Conservation (phyloP, 2,329 filamentous ascomycete species). For the Furcasterigmium furcatum region DNA sequence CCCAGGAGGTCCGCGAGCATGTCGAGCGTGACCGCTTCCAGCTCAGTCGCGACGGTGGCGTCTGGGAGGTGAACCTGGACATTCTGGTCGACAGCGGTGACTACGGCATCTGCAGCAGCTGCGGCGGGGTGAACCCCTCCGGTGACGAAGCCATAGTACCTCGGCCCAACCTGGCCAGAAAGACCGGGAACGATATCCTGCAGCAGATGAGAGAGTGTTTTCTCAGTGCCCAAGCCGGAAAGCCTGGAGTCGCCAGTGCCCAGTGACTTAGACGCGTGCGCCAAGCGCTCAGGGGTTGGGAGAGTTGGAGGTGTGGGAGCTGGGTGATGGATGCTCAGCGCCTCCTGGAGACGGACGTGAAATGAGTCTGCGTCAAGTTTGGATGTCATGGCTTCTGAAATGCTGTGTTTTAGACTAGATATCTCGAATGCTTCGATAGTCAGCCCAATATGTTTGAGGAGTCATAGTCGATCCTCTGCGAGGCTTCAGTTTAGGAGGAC, state of each 20-base stretch:
- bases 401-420: background rate
- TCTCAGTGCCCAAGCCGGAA: conserved; percentile 20
- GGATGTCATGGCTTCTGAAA: background rate
- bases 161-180: conserved; percentile 61
- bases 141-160: conserved; percentile 88
- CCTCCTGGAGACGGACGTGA: conserved; percentile 8
- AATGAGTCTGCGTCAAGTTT: background rate
- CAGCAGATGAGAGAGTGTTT: conserved; percentile 40
- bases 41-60: conserved; percentile 71
- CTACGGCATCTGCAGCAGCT: conserved; percentile 79
- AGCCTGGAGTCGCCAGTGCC: conserved; percentile 29
- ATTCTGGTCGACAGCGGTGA: conserved; percentile 78
- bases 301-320: conserved; percentile 28
- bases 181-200: conserved; percentile 53
- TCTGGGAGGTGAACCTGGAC: conserved; percentile 75
- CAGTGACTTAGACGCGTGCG: conserved; percentile 34
- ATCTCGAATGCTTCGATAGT: too few species aligned
- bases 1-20: conserved; percentile 65
- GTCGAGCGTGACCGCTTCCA: conserved; percentile 70
- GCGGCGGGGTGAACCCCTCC: conserved; percentile 79
- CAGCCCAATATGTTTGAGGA: too few species aligned
- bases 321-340: conserved; percentile 4
- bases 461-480: too few species aligned
- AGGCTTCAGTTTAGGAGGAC: too few species aligned
- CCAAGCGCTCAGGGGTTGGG: conserved; percentile 29